phyloP scores from a whole-genome alignment of 2,329 filamentous ascomycete genomes.

The Leptographium wingfieldii region DNA sequence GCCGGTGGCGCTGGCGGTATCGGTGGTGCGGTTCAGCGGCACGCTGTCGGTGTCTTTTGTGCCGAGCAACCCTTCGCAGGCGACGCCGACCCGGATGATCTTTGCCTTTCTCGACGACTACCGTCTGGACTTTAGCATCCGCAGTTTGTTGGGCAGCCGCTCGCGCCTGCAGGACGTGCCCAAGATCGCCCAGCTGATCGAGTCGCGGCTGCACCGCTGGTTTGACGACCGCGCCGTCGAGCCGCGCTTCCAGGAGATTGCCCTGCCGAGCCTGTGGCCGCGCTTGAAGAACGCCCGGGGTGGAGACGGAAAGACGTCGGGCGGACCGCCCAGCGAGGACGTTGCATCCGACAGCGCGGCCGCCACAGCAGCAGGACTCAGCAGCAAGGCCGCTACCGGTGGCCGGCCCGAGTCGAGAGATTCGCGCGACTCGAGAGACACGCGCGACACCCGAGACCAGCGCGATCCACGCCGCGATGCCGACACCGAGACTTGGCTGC shows the following conservation, averaged over 20 bases:
- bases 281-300: constrained; percentile 72
- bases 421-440: constrained; percentile 20
- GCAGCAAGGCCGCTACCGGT: neutral
- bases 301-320: neutral
- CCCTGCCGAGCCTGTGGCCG: constrained; percentile 71
- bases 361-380: neutral
- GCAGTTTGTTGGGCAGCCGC: constrained; percentile 67
- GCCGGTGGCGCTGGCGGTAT: constrained; percentile 83
- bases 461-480: constrained; percentile 19
- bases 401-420: constrained; percentile 16
- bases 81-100: constrained; percentile 74
- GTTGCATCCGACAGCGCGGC: neutral
- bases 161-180: constrained; percentile 73
- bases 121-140: constrained; percentile 67
- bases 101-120: constrained; percentile 93
- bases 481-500: constrained; percentile 14
- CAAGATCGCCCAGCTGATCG: constrained; percentile 76
- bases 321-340: constrained; percentile 6
- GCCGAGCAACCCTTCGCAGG: constrained; percentile 55
- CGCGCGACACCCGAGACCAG: constrained; percentile 13
- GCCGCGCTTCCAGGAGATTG: constrained; percentile 77
- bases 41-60: constrained; percentile 90
- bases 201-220: constrained; percentile 70
- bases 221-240: constrained; percentile 81
- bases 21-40: constrained; percentile 85